Evolutionary conservation across 306 rosid species (phyloP), one percentile per base, ranked within the genome.

Genomic region (Aeschynomene evenia): DNA sequence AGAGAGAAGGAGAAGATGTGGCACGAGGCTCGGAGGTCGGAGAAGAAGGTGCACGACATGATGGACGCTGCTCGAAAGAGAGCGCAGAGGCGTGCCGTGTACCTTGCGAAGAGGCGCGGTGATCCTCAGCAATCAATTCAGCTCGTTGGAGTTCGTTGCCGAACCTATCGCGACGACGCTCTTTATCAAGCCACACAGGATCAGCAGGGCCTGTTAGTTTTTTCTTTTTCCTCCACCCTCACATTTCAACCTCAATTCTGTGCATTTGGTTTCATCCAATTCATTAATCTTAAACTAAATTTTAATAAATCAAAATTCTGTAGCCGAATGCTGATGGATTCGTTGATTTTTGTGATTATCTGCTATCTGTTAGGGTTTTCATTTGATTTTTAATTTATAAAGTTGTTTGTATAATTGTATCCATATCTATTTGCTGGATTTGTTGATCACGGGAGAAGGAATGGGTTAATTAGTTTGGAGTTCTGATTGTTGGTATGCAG

Each of bases 61-160:
- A 94, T 94, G 98, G 98, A 94, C 90, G 96, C 96, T 0, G 98
- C 98, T 74, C 94, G 98, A 9, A 90, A 90, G 72, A 87, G 98
- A 79, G 98, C 98, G 19, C 98, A 94, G 54, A 66, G 98, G 24
- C 89, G 98, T 24, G 98, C 98, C 43, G 83, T 94, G 23, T 94
- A 86, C 71, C 85, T 94, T 7, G 97, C 99, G 39, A 94, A 87
- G 69, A 83, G 99, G 43, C 96, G 99, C 16, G 99, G 99, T 39
- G 97, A 94, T 86, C 97, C 99, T 45, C 97, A 87, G 60, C 96
- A 91, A 77, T 85, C 96, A 16, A 90, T 94, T 68, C 97, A 88
- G 77, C 83, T 85, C 71, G 31, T 74, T 39, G 97, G 96, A 19
- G 42, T 85, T 24, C 97, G 96, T 14, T 89, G 81, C 77, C 96